A percentile compares a stretch with the other conserved stretches of the same genome.
These are phyloP conservation scores for Thermothelomyces thermophilus DNA, from an alignment of 2,329 filamentous ascomycete genomes.

Conservation along the genomic window DNA sequence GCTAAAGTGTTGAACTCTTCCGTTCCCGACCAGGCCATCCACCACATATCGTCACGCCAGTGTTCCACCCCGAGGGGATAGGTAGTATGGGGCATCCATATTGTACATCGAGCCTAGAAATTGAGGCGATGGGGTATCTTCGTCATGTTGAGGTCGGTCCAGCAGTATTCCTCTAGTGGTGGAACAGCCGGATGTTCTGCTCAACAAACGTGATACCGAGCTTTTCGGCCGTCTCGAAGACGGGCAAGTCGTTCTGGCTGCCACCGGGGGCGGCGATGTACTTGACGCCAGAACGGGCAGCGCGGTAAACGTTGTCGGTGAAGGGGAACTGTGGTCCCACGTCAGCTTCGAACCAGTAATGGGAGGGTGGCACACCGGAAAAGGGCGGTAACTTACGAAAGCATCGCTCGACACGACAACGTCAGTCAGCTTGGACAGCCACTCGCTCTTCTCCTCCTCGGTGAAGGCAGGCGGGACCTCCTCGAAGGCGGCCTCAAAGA, in stretches of 20 bases:
- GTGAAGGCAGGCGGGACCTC: constrained; percentile 80
- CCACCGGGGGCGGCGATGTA: constrained; percentile 92
- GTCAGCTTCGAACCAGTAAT: constrained; percentile 6
- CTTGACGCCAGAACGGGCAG: constrained; percentile 80
- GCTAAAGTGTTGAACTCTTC: constrained; percentile 24
- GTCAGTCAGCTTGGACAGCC: constrained; percentile 72
- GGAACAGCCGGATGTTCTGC: constrained; percentile 90
- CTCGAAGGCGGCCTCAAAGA: constrained; percentile 86
- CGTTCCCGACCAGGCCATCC: constrained; percentile 2
- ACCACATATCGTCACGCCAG: neutral
- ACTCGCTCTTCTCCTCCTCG: constrained; percentile 73
- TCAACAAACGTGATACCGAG: constrained; percentile 91
- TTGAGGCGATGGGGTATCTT: constrained; percentile 16
- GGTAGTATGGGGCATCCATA: neutral
- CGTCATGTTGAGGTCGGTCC: constrained; percentile 2
- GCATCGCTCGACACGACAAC: constrained; percentile 91
- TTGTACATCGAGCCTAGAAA: constrained; percentile 12
- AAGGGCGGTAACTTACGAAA: constrained; percentile 59
- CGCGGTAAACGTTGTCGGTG: constrained; percentile 94
- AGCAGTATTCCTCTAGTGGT: constrained; percentile 55
- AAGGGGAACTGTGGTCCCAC: constrained; percentile 71
- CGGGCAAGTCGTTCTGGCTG: constrained; percentile 75
- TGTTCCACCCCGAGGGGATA: neutral
- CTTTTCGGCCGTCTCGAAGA: constrained; percentile 86
- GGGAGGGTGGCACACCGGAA: too few relatives aligned